A percentile compares a stretch with the other conserved stretches of the same genome.
phyloP scores from a whole-genome alignment of 177 flowering plant genomes.

The Telopea speciosissima region DNA sequence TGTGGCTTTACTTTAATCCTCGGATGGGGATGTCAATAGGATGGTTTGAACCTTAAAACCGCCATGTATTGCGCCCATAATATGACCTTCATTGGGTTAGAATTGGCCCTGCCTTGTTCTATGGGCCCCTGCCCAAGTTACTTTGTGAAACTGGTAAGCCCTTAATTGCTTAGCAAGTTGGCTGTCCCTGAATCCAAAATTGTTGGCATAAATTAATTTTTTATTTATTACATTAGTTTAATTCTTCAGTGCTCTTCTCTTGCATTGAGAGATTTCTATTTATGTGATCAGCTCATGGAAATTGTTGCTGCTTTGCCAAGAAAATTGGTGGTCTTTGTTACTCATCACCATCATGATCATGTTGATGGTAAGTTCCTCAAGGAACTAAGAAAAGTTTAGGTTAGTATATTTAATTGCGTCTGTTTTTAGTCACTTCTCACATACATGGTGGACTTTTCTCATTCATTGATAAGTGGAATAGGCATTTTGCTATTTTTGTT shows the following conservation, averaged over 20 bases:
- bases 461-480: too few relatives aligned
- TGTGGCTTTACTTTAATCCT: too few relatives aligned
- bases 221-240: not conserved
- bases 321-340: slow-evolving; percentile 81
- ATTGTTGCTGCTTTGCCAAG: slow-evolving; percentile 71
- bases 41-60: too few relatives aligned
- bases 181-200: not conserved
- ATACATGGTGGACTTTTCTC: not conserved
- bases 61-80: too few relatives aligned
- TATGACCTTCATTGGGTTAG: too few relatives aligned
- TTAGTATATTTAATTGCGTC: not conserved
- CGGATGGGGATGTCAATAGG: too few relatives aligned
- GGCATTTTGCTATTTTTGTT: too few relatives aligned
- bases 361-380: slow-evolving; percentile 60
- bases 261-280: slow-evolving; percentile 5
- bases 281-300: slow-evolving; percentile 52
- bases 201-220: not conserved
- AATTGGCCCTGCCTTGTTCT: too few relatives aligned
- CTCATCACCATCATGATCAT: slow-evolving; percentile 96
- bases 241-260: not conserved
- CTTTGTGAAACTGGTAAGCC: too few relatives aligned
- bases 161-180: not conserved
- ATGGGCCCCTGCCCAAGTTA: too few relatives aligned
- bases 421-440: not conserved
- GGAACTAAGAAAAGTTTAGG: not conserved